These are phyloP conservation scores for Geum urbanum DNA, from an alignment of 306 rosid species.

Conservation along the genomic window DNA sequence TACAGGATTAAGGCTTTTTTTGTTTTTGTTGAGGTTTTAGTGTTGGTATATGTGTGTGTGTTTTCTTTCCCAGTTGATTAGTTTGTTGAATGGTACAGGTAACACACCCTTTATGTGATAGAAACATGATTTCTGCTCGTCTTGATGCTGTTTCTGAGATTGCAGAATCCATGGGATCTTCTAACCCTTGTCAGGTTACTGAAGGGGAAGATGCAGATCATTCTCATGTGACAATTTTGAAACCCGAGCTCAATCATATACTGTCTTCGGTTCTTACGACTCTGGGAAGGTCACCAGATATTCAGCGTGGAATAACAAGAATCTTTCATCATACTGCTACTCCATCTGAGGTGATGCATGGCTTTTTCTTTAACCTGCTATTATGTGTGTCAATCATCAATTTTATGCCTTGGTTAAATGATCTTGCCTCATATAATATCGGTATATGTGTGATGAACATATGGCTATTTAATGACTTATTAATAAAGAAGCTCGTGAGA, in stretches of 20 bases:
- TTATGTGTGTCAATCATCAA: conserved; percentile 10
- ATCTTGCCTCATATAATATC: not conserved
- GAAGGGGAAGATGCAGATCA: conserved; percentile 33
- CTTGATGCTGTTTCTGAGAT: conserved; percentile 89
- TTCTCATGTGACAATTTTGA: conserved; percentile 37
- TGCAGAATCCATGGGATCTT: conserved; percentile 76
- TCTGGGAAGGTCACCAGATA: conserved; percentile 71
- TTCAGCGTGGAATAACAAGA: conserved; percentile 92
- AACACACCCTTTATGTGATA: conserved; percentile 79
- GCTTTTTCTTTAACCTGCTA: conserved; percentile 15
- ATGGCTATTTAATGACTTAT: not conserved
- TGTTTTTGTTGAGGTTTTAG: conserved; percentile 16
- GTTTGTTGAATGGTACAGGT: conserved; percentile 58
- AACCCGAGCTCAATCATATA: conserved; percentile 45
- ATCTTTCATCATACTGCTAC: conserved; percentile 76
- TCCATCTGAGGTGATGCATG: conserved; percentile 68
- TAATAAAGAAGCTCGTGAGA: not conserved
- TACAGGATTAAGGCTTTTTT: conserved; percentile 28
- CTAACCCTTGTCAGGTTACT: conserved; percentile 38
- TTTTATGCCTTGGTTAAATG: not conserved
- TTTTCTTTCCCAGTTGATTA: conserved; percentile 22
- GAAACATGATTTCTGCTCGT: conserved; percentile 72
- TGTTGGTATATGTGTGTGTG: not conserved
- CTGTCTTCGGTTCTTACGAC: conserved; percentile 67
- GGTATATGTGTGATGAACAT: not conserved